A percentile compares a stretch with the other conserved stretches of the same genome.
phyloP scores from a whole-genome alignment of 2,329 filamentous ascomycete genomes.

The Apiospora phragmitis region DNA sequence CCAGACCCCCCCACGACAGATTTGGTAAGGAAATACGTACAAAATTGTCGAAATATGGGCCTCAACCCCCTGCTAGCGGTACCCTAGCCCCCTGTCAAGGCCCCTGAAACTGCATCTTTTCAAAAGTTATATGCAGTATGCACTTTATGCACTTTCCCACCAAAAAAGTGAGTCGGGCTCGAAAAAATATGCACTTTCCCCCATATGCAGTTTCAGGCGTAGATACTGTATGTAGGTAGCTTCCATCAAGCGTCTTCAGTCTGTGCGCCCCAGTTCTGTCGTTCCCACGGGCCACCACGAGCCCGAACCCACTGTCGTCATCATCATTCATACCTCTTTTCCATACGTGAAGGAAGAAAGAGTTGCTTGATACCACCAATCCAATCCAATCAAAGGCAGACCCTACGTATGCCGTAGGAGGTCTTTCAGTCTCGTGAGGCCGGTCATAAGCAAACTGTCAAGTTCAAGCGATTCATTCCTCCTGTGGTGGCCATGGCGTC shows the following conservation, averaged over 20 bases:
- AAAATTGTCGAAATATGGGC: too few species aligned
- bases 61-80: too few species aligned
- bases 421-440: background rate
- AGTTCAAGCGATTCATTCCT: background rate
- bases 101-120: too few species aligned
- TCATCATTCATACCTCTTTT: background rate
- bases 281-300: background rate
- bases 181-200: too few species aligned
- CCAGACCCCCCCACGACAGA: too few species aligned
- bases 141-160: too few species aligned
- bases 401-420: background rate
- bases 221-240: too few species aligned
- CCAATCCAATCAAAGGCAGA: background rate
- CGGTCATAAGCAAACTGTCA: background rate
- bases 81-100: too few species aligned
- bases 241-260: background rate
- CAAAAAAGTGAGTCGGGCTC: too few species aligned
- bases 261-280: background rate
- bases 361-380: background rate
- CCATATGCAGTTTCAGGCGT: too few species aligned
- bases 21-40: too few species aligned
- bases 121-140: too few species aligned
- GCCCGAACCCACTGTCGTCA: background rate
- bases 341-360: background rate
- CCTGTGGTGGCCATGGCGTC: slow-evolving; percentile 1